These are phyloP conservation scores for Penicillium sp. DNA, from an alignment of 2,329 filamentous ascomycete genomes.

Conservation along the genomic window DNA sequence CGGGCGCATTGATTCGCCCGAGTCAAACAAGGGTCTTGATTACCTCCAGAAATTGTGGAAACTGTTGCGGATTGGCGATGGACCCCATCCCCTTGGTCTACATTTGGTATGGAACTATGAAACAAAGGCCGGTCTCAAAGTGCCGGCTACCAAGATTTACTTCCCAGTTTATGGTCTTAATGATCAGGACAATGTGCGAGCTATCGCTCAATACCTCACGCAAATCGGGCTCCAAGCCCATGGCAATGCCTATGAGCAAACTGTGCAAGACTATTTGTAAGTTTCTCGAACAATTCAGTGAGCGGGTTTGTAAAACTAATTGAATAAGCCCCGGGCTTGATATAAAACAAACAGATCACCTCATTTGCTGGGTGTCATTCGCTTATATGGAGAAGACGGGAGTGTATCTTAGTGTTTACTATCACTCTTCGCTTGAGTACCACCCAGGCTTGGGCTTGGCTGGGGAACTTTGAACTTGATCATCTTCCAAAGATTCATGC, in stretches of 20 bases:
- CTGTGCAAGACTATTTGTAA: background rate
- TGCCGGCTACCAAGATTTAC: background rate
- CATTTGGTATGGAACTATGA: background rate
- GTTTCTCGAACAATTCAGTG: background rate
- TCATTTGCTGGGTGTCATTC: background rate
- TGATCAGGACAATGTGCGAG: background rate
- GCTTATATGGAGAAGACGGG: background rate
- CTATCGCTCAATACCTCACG: background rate
- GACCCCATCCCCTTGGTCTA: background rate
- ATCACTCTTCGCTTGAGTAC: background rate
- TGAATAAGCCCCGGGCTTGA: background rate
- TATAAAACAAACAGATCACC: background rate
- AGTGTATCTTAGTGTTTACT: background rate
- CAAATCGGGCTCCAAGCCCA: background rate
- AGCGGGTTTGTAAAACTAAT: background rate
- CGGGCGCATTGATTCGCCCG: background rate
- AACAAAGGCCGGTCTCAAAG: background rate
- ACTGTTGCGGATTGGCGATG: background rate
- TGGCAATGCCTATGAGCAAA: background rate
- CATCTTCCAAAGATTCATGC: too few relatives aligned
- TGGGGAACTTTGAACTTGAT: too few relatives aligned
- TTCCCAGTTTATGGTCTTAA: background rate
- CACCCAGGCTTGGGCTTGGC: too few relatives aligned
- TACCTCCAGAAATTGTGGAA: background rate
- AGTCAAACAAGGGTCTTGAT: background rate